Evolutionary conservation across 257 asterid species (phyloP).

Genomic region (Ajuga chamaepitys): DNA sequence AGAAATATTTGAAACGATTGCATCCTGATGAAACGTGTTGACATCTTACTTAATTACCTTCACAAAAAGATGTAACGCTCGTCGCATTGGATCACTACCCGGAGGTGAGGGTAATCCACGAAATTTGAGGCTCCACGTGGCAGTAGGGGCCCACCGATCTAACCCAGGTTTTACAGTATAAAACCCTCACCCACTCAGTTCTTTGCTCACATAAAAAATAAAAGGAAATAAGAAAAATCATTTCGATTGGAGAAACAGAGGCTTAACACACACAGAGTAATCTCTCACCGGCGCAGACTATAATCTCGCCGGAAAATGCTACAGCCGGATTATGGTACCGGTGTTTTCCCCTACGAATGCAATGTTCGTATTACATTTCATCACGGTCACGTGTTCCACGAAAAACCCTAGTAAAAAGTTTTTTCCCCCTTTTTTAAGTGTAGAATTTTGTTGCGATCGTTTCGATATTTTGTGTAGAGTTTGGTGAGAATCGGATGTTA

Average conservation of each 20-base stretch:
- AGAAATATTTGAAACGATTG: too few relatives aligned
- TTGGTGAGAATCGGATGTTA: constrained; percentile 8
- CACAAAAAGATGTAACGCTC: not conserved
- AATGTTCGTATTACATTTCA: constrained; percentile 35
- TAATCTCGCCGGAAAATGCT: constrained; percentile 45
- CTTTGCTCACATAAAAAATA: not conserved
- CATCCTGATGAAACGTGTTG: not conserved
- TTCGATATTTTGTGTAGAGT: not conserved
- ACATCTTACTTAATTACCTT: not conserved
- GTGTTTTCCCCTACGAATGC: constrained; percentile 2
- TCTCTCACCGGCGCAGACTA: constrained; percentile 14
- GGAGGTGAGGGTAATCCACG: constrained; percentile 11
- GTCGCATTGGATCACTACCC: constrained; percentile 9
- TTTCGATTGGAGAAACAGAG: not conserved
- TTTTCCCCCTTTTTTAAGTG: constrained; percentile 2
- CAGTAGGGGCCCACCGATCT: constrained; percentile 16
- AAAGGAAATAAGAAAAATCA: not conserved
- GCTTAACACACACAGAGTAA: not conserved
- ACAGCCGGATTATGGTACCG: constrained; percentile 23
- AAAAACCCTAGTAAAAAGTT: constrained; percentile 12
- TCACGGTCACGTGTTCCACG: constrained; percentile 39
- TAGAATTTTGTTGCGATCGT: not conserved
- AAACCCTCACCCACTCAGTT: constrained; percentile 19
- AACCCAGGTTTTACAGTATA: constrained; percentile 16
- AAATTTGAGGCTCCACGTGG: constrained; percentile 28